Base-by-base conservation (phyloP, 768 basidiomycete genomes). In the Pisolithus orientalis region DNA sequence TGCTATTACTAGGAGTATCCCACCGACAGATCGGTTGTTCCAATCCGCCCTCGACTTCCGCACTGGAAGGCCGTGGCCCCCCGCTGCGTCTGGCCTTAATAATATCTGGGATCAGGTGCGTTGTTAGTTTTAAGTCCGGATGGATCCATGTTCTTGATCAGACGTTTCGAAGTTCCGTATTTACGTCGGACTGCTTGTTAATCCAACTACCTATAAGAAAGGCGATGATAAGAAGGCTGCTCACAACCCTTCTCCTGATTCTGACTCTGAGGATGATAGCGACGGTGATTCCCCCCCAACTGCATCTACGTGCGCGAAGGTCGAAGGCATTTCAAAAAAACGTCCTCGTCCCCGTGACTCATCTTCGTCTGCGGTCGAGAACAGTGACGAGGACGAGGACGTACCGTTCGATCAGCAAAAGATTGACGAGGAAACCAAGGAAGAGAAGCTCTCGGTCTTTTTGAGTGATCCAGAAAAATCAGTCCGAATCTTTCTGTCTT, bases 401-500 rank as follows among this genome's bases (percentile, higher is more conserved):
- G 70, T 76, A 10, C 61, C 60, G 17, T 58, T 63, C 9, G 70
- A 77, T 29, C 59, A 72, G 32, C 68, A 67, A 9, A 69, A 57
- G 39, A 13, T 50, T 17, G 65, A 66, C 21, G 68, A 68, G 34
- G 68, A 69, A 3, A 53, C 62, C 14, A 73, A 72, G 46, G 78
- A 78, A 28, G 73, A 76, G 21, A 70, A 71, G 27, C 67, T 82
- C 49, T 59, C 72, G 0, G 55, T 65, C 4, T 91, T 91, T 64
- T 67, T 91, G 53, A 67, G 75, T 38, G 74, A 87, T 51, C 85
- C 89, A 0, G 85, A 82, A 57, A 65, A 63, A 8, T 66, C 72
- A 29, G 67, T 84, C 49, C 80, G 73, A 51, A 73, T 87, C 17
- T 91, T 89, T 66, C 70, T 91, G 53, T 85, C 86, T 0, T 85